phyloP scores from a whole-genome alignment of 768 basidiomycete genomes.

The Termitomyces sp. region DNA sequence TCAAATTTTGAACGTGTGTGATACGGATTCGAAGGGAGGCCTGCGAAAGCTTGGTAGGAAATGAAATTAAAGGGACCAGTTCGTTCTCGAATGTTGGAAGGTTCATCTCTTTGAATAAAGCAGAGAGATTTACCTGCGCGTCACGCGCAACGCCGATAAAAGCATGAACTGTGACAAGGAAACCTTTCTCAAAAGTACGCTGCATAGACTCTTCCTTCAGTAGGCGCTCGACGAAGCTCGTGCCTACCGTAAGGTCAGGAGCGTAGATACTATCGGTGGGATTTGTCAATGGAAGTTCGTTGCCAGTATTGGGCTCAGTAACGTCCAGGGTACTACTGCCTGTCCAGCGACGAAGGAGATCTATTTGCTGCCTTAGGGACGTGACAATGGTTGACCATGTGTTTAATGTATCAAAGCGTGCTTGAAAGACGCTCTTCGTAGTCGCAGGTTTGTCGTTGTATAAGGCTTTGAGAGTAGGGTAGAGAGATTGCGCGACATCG shows the following conservation, averaged over 20 bases:
- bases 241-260: slow-evolving; percentile 55
- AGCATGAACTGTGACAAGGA: slow-evolving; percentile 78
- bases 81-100: slow-evolving; percentile 89
- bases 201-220: slow-evolving; percentile 97
- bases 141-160: slow-evolving; percentile 84
- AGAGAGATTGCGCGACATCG: slow-evolving; percentile 80
- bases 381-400: slow-evolving; percentile 89
- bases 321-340: slow-evolving; percentile 90
- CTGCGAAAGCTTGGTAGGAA: slow-evolving; percentile 91
- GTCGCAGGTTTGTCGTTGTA: slow-evolving; percentile 73
- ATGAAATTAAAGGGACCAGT: slow-evolving; percentile 88
- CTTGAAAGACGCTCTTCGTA: slow-evolving; percentile 58
- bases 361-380: slow-evolving; percentile 78
- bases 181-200: slow-evolving; percentile 88
- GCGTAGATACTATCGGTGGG: slow-evolving; percentile 20
- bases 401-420: slow-evolving; percentile 84
- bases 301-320: slow-evolving; percentile 66
- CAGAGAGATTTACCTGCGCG: slow-evolving; percentile 75
- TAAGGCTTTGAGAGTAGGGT: slow-evolving; percentile 79
- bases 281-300: slow-evolving; percentile 44
- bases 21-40: slow-evolving; percentile 87
- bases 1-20: slow-evolving; percentile 82
- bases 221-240: slow-evolving; percentile 89
- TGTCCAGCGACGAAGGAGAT: slow-evolving; percentile 86
- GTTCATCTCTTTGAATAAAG: slow-evolving; percentile 79